A percentile compares a stretch with the other conserved stretches of the same genome.
Conservation (phyloP, 2,329 filamentous ascomycete species). For the Onygenales sp. region DNA sequence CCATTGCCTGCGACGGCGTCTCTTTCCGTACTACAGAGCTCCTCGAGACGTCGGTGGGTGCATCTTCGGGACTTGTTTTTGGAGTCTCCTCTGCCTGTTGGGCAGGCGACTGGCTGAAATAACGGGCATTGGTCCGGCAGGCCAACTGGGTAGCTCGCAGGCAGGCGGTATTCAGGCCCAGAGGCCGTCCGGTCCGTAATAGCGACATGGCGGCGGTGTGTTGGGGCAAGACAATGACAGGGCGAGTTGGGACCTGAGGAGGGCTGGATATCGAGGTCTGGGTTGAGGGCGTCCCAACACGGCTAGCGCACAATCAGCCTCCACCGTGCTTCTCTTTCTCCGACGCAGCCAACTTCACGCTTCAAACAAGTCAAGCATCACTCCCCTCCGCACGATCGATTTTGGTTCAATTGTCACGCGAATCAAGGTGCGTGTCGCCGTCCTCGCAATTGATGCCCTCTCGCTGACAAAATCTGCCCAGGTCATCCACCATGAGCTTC, state of each 20-base stretch:
- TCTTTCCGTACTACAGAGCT: slow-evolving; percentile 44
- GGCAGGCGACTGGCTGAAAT: slow-evolving; percentile 36
- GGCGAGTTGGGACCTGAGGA: neutral
- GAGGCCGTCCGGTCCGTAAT: slow-evolving; percentile 43
- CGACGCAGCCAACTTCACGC: slow-evolving; percentile 1
- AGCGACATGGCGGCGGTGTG: slow-evolving; percentile 50
- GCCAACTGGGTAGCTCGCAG: slow-evolving; percentile 23
- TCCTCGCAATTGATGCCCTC: neutral
- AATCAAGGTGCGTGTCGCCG: slow-evolving; percentile 19
- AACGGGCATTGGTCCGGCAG: slow-evolving; percentile 27
- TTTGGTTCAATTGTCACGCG: slow-evolving; percentile 22
- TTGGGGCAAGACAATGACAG: slow-evolving; percentile 6
- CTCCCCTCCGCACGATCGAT: slow-evolving; percentile 23
- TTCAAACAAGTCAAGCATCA: slow-evolving; percentile 2
- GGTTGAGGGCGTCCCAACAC: slow-evolving; percentile 16
- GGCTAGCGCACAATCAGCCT: slow-evolving; percentile 25
- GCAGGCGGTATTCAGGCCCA: slow-evolving; percentile 20
- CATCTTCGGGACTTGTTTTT: slow-evolving; percentile 38
- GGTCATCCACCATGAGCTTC: slow-evolving; percentile 72
- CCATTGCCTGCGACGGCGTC: slow-evolving; percentile 39
- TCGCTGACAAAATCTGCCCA: slow-evolving; percentile 10
- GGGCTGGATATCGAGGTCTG: neutral
- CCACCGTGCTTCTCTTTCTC: slow-evolving; percentile 12
- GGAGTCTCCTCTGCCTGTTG: slow-evolving; percentile 14
- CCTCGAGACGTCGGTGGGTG: slow-evolving; percentile 29